Evolutionary conservation across 108 stramenopile genomes (phyloP).

Genomic region (Heterococcus sp.): DNA sequence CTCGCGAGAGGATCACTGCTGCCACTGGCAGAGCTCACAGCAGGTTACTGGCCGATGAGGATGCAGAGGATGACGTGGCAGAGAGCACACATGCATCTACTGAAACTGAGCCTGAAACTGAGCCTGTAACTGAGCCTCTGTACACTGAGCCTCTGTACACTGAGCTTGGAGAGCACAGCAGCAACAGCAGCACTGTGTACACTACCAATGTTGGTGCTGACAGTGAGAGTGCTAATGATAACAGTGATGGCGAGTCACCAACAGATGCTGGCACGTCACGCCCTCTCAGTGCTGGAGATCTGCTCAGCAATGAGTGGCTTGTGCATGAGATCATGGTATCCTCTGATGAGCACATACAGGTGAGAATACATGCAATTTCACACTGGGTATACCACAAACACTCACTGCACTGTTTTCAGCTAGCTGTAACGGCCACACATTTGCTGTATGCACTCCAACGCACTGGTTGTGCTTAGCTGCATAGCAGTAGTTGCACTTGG

Average conservation of each 20-base stretch:
- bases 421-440: background rate
- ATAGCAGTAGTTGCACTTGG: background rate
- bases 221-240: background rate
- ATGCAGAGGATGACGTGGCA: background rate
- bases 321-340: constrained; percentile 26
- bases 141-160: background rate
- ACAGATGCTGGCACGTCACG: constrained; percentile 12
- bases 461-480: background rate
- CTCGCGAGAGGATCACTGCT: constrained; percentile 15
- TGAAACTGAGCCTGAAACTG: background rate
- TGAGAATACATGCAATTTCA: background rate
- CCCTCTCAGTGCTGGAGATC: constrained; percentile 24
- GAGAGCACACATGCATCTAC: background rate
- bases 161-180: background rate
- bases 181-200: background rate
- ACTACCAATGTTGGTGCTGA: background rate
- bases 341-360: background rate
- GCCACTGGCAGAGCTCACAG: constrained; percentile 18
- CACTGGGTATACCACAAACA: background rate
- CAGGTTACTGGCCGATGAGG: constrained; percentile 32
- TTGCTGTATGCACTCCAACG: background rate
- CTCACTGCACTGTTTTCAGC: too few species aligned
- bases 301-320: constrained; percentile 46
- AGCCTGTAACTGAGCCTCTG: background rate
- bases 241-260: background rate